Percentiles rank a stretch among this genome's conserved stretches.
Conservation (phyloP, 2,329 filamentous ascomycete genomes). For the Thelonectria discophora region DNA sequence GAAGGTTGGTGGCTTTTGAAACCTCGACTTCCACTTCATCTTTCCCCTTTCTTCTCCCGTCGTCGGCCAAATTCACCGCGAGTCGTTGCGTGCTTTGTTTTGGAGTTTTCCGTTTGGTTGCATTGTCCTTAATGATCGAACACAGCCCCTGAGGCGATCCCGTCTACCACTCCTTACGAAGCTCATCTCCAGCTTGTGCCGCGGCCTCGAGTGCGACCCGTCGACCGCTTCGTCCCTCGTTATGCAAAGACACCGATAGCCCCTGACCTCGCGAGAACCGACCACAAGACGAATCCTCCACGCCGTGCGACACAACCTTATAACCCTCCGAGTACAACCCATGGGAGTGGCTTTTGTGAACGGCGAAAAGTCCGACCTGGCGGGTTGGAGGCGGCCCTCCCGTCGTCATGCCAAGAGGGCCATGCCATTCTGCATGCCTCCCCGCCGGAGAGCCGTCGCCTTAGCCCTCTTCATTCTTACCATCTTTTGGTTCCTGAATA, state of each 20-base stretch:
- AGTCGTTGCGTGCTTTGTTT: background rate
- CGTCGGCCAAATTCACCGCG: background rate
- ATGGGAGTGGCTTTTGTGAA: slow-evolving; percentile 11
- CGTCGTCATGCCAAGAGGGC: slow-evolving; percentile 16
- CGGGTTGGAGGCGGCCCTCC: slow-evolving; percentile 21
- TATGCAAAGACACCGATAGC: background rate
- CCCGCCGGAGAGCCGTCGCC: slow-evolving; percentile 18
- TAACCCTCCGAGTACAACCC: background rate
- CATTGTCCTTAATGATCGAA: background rate
- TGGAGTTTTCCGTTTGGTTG: background rate
- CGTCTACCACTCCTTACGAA: background rate
- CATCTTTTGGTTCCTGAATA: slow-evolving; percentile 19
- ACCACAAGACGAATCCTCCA: background rate
- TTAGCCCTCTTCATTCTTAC: slow-evolving; percentile 15
- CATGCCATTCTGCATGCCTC: slow-evolving; percentile 18
- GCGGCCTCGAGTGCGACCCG: background rate
- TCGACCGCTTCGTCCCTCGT: background rate
- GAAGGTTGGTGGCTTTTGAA: background rate
- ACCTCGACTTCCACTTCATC: background rate
- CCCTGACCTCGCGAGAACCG: background rate
- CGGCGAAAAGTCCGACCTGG: slow-evolving; percentile 21
- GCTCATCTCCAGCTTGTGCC: background rate
- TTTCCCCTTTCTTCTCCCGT: background rate
- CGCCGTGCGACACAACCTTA: background rate
- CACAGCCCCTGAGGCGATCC: background rate